Percentiles rank a stretch among this genome's conserved stretches.
Evolutionary conservation across 176 grass and related monocot genomes (phyloP).

Genomic region (Carex parvula): DNA sequence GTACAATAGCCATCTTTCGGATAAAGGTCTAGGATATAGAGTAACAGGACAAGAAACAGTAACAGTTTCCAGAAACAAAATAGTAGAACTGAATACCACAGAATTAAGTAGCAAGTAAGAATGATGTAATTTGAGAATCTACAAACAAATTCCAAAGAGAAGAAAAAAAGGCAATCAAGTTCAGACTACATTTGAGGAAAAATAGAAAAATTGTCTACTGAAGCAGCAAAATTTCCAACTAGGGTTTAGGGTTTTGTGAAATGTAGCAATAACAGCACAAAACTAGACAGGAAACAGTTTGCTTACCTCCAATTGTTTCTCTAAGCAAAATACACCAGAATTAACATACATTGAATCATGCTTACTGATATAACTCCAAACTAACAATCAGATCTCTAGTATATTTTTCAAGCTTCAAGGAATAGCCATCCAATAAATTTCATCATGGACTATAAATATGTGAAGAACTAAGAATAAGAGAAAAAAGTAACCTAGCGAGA

Average conservation of each 20-base stretch:
- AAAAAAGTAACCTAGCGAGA: conserved; percentile 59
- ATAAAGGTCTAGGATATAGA: not conserved
- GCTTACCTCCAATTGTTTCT: not conserved
- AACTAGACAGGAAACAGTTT: not conserved
- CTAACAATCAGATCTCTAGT: not conserved
- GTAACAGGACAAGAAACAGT: not conserved
- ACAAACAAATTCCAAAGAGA: not conserved
- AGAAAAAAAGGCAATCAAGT: not conserved
- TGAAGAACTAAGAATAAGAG: not conserved
- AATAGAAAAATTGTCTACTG: not conserved
- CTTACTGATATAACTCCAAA: not conserved
- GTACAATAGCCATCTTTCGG: not conserved
- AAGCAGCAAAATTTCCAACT: not conserved
- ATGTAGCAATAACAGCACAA: not conserved
- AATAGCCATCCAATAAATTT: not conserved
- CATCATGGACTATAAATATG: not conserved
- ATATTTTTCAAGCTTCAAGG: not conserved
- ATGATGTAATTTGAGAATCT: not conserved
- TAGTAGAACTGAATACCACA: not conserved
- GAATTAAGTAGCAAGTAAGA: not conserved
- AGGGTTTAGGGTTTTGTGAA: not conserved
- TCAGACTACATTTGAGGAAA: not conserved
- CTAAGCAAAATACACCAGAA: not conserved
- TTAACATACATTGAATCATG: not conserved
- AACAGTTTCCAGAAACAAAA: not conserved